Percentiles rank a stretch among this genome's conserved stretches.
Conservation (phyloP, 2,329 filamentous ascomycete species). For the Colletotrichum sp. region DNA sequence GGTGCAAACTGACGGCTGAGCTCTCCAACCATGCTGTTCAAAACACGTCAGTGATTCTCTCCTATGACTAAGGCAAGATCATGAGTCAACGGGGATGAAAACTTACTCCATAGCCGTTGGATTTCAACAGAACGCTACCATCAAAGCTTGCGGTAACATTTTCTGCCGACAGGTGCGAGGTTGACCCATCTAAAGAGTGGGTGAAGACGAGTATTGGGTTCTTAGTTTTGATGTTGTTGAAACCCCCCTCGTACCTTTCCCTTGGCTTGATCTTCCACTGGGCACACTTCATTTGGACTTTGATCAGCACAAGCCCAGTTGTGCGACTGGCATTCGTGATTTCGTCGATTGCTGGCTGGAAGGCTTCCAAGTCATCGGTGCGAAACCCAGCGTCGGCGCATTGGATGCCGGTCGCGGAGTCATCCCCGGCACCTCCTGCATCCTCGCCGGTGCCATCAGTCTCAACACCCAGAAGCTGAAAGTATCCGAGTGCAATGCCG, state of each 20-base stretch:
- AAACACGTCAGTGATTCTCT: background rate
- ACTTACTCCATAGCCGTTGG: background rate
- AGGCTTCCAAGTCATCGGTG: background rate
- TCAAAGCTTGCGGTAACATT: background rate
- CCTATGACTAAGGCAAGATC: background rate
- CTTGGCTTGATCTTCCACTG: background rate
- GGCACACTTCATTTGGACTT: background rate
- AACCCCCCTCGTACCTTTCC: background rate
- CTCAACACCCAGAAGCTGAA: accelerated
- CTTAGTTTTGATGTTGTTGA: background rate
- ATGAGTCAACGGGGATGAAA: background rate
- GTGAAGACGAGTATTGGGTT: background rate
- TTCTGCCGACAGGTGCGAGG: background rate
- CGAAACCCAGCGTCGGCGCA: background rate
- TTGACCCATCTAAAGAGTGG: background rate
- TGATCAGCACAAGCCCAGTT: accelerated
- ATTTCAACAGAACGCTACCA: background rate
- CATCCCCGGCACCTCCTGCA: background rate
- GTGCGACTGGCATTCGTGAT: background rate
- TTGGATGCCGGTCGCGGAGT: background rate
- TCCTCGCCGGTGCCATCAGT: background rate
- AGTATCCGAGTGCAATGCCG: background rate
- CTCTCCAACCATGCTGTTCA: background rate
- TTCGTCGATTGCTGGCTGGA: background rate
- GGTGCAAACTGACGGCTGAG: background rate